These are phyloP conservation scores for Cryptococcus sp. DNA, from an alignment of 1,284 basidiomycete genomes.

Conservation along the genomic window DNA sequence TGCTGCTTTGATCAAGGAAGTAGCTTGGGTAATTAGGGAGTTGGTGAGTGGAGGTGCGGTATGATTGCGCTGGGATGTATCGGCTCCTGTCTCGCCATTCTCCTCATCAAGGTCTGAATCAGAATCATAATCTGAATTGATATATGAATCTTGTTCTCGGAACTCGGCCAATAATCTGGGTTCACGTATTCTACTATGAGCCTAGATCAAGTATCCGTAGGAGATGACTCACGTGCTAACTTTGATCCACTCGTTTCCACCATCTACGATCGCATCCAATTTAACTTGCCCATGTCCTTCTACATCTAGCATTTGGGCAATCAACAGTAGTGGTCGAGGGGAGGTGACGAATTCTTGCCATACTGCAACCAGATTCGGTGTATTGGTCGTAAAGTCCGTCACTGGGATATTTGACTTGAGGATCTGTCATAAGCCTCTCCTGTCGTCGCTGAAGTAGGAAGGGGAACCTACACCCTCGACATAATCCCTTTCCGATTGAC, in stretches of 20 bases:
- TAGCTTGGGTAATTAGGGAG: constrained; percentile 49
- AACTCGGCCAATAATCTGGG: constrained; percentile 70
- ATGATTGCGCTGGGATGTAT: neutral
- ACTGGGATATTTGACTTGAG: constrained; percentile 14
- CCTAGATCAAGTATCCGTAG: neutral
- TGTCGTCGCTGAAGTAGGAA: neutral
- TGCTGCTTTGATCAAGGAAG: constrained; percentile 58
- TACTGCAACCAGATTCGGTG: constrained; percentile 33
- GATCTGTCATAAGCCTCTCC: constrained; percentile 6
- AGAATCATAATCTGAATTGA: constrained; percentile 50
- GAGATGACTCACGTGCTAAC: constrained; percentile 69
- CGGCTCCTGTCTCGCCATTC: neutral
- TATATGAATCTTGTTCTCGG: constrained; percentile 73
- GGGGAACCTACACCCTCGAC: constrained; percentile 25
- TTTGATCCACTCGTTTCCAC: constrained; percentile 70
- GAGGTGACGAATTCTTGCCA: constrained; percentile 37
- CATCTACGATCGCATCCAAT: constrained; percentile 71
- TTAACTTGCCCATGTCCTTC: constrained; percentile 17
- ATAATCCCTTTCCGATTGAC: constrained; percentile 29
- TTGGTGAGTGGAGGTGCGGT: constrained; percentile 50
- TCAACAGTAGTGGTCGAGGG: constrained; percentile 23
- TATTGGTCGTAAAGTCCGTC: constrained; percentile 33
- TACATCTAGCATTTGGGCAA: constrained; percentile 31
- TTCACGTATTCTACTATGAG: constrained; percentile 61
- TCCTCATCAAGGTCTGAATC: constrained; percentile 15